Evolutionary conservation across 345 rosid genomes (phyloP), one percentile per base, ranked within the genome.

Genomic region (Moricandia moricandioides): DNA sequence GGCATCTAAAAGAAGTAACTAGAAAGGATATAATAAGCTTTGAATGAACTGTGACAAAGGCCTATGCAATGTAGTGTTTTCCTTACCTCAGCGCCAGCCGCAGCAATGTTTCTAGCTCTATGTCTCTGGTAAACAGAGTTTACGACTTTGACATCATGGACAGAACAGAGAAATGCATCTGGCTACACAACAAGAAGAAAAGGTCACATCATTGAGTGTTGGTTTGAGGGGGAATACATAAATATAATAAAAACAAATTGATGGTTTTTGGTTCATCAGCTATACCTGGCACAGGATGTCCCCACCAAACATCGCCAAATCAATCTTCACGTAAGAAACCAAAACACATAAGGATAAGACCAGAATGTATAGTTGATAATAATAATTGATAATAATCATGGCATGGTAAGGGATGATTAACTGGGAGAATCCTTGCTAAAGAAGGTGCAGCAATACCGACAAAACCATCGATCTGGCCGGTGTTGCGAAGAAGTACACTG

Each of bases 111-210:
- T 18, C 93, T 91, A 45, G 91, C 89, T 70, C 99, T 85, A 14
- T 80, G 96, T 76, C 99, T 86, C 14, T 80, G 97, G 83, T 88
- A 90, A 72, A 85, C 80, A 55, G 97, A 24, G 77, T 83, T 90
- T 78, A 73, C 77, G 78, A 96, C 93, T 81, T 91, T 96, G 67
- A 96, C 99, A 81, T 92, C 97, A 81, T 86, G 86, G 74, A 96
- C 70, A 7, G 98, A 96, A 82, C 97, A 96, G 64, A 96, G 92
- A 77, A 96, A 96, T 74, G 98, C 93, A 89, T 96, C 99, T 86
- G 96, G 95, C 99, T 96, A 86, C 83, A 89, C 71, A 83, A 80
- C 69, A 79, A 60, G 0, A 75, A 49, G 57, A 77, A 69, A 56
- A 62, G 1, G 5, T 24, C 54, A 56, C 11, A 59, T 74, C 67